phyloP scores from a whole-genome alignment of 2,329 filamentous ascomycete genomes.

The Neofusicoccum ribis region DNA sequence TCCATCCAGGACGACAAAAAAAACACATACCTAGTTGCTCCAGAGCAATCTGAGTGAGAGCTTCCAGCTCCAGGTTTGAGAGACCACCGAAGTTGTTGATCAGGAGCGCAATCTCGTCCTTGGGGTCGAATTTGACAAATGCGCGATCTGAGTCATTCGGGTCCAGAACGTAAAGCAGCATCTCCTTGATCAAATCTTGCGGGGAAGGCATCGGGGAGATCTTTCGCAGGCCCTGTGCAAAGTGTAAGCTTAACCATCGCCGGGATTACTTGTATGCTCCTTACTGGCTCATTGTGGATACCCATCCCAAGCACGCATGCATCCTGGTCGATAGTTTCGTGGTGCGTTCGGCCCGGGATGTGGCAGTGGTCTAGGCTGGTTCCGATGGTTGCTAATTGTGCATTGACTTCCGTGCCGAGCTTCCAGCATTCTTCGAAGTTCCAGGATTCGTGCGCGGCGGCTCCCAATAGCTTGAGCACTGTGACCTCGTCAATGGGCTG shows the following conservation, averaged over 20 bases:
- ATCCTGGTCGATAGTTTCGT: conserved; percentile 47
- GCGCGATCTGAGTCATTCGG: conserved; percentile 49
- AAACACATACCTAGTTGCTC: conserved; percentile 34
- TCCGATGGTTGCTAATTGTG: conserved; percentile 51
- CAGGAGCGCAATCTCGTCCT: conserved; percentile 48
- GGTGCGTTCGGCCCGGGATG: conserved; percentile 52
- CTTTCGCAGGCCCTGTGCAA: conserved; percentile 43
- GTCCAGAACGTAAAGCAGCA: conserved; percentile 52
- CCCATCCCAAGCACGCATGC: conserved; percentile 48
- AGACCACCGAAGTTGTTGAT: conserved; percentile 54
- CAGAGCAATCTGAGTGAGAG: conserved; percentile 45
- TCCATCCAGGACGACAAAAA: neutral
- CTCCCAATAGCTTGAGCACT: conserved; percentile 51
- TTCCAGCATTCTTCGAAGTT: conserved; percentile 47
- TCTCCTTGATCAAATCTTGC: conserved; percentile 49
- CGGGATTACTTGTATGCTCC: neutral
- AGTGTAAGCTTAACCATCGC: neutral
- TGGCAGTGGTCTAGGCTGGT: conserved; percentile 55
- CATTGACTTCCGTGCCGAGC: conserved; percentile 47
- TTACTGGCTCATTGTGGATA: conserved; percentile 54
- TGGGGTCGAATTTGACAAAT: conserved; percentile 49
- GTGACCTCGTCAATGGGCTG: conserved; percentile 19
- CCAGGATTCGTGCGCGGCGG: conserved; percentile 47
- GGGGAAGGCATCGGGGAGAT: conserved; percentile 50
- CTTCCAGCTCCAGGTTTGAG: conserved; percentile 50